These are phyloP conservation scores for Lablab purpureus DNA, from an alignment of 306 rosid species.

Conservation along the genomic window DNA sequence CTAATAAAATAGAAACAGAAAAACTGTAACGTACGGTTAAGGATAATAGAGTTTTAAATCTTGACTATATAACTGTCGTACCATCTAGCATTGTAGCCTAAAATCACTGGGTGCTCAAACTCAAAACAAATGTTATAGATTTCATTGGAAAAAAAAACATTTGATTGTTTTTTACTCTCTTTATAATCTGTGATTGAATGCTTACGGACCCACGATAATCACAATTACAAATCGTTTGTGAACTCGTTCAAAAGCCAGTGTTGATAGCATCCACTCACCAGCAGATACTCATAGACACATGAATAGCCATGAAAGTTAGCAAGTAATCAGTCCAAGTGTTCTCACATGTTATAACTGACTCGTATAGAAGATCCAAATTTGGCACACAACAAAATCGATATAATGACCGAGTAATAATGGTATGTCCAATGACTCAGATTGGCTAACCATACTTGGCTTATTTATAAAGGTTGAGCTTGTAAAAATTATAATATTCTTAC, in stretches of 20 bases:
- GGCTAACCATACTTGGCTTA: constrained; percentile 25
- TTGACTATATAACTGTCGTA: constrained; percentile 7
- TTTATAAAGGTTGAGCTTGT: background rate
- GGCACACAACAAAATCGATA: constrained; percentile 35
- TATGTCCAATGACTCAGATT: background rate
- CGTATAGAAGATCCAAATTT: constrained; percentile 16
- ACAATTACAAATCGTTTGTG: background rate
- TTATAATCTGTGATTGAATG: background rate
- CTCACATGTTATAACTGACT: constrained; percentile 16
- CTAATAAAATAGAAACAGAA: background rate
- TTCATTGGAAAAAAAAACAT: background rate
- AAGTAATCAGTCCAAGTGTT: background rate
- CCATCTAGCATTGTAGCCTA: constrained; percentile 18
- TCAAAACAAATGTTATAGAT: constrained; percentile 2
- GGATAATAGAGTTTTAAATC: constrained; percentile 21
- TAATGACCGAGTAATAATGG: background rate
- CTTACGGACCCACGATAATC: constrained; percentile 14
- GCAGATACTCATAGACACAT: background rate
- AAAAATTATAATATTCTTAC: constrained; percentile 1
- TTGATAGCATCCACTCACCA: background rate
- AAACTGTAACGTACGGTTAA: background rate
- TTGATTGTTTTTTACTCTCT: background rate
- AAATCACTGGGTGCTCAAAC: constrained; percentile 5
- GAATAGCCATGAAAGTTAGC: constrained; percentile 29
- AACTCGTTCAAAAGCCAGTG: background rate